phyloP scores from a whole-genome alignment of 2,329 filamentous ascomycete species.

The Claviceps maximensis region DNA sequence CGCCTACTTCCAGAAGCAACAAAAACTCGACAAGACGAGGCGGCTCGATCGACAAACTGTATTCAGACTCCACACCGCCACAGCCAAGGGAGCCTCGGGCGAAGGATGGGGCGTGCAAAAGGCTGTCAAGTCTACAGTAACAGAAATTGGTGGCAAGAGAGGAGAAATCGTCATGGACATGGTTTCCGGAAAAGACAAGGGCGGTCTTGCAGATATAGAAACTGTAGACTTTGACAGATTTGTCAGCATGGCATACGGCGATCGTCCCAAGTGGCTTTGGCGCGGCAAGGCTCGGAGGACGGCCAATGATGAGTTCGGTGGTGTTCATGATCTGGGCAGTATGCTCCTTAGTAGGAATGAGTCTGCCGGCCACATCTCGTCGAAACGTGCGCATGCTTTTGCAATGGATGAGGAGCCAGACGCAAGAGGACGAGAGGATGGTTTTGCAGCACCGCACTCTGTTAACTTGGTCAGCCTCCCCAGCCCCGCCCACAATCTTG shows the following conservation, averaged over 20 bases:
- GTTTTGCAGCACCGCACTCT: constrained; percentile 27
- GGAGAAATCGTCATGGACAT: constrained; percentile 95
- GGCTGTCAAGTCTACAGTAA: constrained; percentile 89
- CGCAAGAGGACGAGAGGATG: constrained; percentile 30
- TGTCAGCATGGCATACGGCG: constrained; percentile 62
- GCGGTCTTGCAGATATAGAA: constrained; percentile 82
- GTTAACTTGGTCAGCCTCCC: constrained; percentile 28
- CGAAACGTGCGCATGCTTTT: constrained; percentile 36
- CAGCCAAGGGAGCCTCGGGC: constrained; percentile 77
- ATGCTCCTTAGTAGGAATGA: constrained; percentile 45
- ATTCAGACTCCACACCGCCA: constrained; percentile 65
- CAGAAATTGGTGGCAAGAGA: constrained; percentile 83
- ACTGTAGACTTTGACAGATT: constrained; percentile 82
- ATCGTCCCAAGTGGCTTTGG: constrained; percentile 89
- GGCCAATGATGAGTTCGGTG: constrained; percentile 27
- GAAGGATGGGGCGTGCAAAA: constrained; percentile 88
- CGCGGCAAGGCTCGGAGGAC: constrained; percentile 71
- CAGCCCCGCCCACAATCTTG: constrained; percentile 31
- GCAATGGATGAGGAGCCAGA: constrained; percentile 40
- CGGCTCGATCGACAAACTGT: constrained; percentile 75
- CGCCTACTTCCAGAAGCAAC: constrained; percentile 75
- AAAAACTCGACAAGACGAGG: constrained; percentile 66
- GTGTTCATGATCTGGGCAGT: constrained; percentile 31
- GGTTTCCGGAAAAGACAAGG: constrained; percentile 75
- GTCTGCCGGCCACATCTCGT: constrained; percentile 19